Conservation (phyloP, 768 basidiomycete genomes). For the Mycena capillaripes region DNA sequence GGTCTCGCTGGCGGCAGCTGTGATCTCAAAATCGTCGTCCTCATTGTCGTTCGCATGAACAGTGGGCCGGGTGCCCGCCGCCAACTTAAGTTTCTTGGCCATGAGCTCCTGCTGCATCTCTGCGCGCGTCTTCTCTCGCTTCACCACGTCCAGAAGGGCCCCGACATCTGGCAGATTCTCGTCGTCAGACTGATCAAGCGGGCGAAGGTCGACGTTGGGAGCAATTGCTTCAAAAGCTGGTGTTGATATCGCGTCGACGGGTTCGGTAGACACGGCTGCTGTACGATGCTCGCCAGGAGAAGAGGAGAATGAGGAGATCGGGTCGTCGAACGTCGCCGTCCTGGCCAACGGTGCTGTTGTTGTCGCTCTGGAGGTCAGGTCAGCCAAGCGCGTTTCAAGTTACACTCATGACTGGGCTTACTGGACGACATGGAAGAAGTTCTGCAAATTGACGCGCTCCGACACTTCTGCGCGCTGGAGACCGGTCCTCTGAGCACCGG, state of each 20-base stretch:
- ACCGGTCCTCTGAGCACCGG: conserved; percentile 17
- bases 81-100: conserved; percentile 20
- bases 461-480: conserved; percentile 21
- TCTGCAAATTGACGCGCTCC: neutral
- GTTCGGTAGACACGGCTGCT: neutral
- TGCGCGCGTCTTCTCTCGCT: conserved; percentile 13
- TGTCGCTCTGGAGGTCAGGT: neutral
- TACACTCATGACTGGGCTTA: neutral
- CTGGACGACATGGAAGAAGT: conserved; percentile 4
- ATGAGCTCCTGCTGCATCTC: conserved; percentile 24
- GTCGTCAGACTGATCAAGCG: conserved; percentile 25
- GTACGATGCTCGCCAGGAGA: conserved; percentile 18
- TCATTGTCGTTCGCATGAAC: conserved; percentile 9
- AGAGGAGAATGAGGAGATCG: conserved; percentile 28
- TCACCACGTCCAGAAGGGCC: conserved; percentile 11
- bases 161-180: conserved; percentile 31
- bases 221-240: neutral
- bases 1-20: neutral
- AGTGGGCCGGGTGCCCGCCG: neutral
- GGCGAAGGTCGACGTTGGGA: conserved; percentile 10
- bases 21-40: conserved; percentile 32
- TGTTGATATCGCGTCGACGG: neutral
- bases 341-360: neutral
- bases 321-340: conserved; percentile 12
- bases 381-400: neutral